A percentile compares a stretch with the other conserved stretches of the same genome.
These are phyloP conservation scores for Cardiospermum halicacabum DNA, from an alignment of 345 rosid genomes.

Conservation along the genomic window DNA sequence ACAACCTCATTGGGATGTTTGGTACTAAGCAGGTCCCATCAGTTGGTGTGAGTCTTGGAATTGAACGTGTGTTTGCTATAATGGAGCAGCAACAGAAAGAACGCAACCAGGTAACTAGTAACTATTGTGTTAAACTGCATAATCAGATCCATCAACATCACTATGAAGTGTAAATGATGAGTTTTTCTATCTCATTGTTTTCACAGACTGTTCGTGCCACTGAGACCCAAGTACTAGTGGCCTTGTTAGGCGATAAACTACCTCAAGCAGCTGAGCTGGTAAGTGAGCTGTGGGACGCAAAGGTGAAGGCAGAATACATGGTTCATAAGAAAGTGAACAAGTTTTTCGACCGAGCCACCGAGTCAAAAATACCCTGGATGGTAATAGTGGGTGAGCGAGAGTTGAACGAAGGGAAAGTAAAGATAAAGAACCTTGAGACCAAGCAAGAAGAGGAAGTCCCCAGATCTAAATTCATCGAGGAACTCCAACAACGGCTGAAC, in stretches of 20 bases:
- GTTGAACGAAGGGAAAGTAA: conserved; percentile 53
- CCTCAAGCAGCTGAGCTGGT: conserved; percentile 58
- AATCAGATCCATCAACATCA: background rate
- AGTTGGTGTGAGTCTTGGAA: conserved; percentile 92
- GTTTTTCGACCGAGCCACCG: conserved; percentile 49
- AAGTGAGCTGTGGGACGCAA: conserved; percentile 56
- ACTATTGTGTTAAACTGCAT: background rate
- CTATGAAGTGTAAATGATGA: too few relatives aligned
- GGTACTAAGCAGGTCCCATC: conserved; percentile 89
- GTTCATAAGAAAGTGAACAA: conserved; percentile 56
- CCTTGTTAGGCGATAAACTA: conserved; percentile 52
- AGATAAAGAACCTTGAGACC: conserved; percentile 49
- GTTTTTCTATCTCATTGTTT: conserved; percentile 2
- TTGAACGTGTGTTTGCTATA: conserved; percentile 80
- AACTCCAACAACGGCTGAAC: conserved; percentile 36
- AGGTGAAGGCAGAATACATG: conserved; percentile 59
- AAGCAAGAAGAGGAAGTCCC: conserved; percentile 41
- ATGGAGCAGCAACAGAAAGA: conserved; percentile 73
- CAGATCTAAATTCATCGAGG: conserved; percentile 42
- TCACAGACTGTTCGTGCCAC: conserved; percentile 57
- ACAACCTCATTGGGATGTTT: conserved; percentile 85
- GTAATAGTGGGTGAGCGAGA: conserved; percentile 62
- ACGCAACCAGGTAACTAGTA: conserved; percentile 59
- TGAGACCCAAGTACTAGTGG: conserved; percentile 73
- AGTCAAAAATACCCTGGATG: conserved; percentile 56